Evolutionary conservation across 225 moss, liverwort and hornwort species (phyloP).

Genomic region (Takakia lepidozioides): DNA sequence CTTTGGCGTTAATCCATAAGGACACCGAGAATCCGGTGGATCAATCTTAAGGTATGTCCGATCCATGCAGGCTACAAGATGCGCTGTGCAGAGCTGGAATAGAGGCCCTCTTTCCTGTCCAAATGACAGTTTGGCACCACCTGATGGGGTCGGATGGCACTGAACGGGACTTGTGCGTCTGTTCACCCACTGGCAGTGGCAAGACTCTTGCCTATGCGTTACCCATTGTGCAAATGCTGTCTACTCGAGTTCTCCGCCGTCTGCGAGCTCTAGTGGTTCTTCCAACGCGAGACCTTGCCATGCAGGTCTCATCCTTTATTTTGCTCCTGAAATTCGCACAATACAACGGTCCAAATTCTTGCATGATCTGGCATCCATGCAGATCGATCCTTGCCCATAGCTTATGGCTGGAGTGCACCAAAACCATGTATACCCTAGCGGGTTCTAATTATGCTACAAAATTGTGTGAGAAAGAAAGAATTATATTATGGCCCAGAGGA

Average conservation of each 20-base stretch:
- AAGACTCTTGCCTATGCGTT: slow-evolving; percentile 93
- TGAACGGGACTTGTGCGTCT: slow-evolving; percentile 86
- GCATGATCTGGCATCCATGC: no score
- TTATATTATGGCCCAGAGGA: not conserved
- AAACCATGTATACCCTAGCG: no score
- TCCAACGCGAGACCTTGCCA: slow-evolving; percentile 89
- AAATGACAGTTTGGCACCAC: slow-evolving; percentile 93
- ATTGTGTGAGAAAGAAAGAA: no score
- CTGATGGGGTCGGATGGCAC: slow-evolving; percentile 65
- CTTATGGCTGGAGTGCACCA: no score
- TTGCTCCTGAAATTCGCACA: no score
- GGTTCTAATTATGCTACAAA: no score
- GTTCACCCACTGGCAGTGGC: slow-evolving; percentile 97
- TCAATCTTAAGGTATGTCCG: not conserved
- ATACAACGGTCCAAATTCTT: no score
- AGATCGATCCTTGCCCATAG: no score
- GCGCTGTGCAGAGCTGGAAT: slow-evolving; percentile 65
- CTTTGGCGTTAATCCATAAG: no score
- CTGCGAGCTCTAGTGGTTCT: slow-evolving; percentile 92
- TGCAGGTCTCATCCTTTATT: slow-evolving; percentile 87
- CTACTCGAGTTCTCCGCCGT: slow-evolving; percentile 69
- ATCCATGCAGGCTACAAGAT: slow-evolving; percentile 54
- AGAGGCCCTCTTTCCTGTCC: slow-evolving; percentile 77
- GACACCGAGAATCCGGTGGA: no score
- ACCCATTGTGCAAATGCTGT: slow-evolving; percentile 85